Evolutionary conservation across 345 rosid species (phyloP), one percentile per base, ranked within the genome.

Genomic region (Gossypium thurberi): DNA sequence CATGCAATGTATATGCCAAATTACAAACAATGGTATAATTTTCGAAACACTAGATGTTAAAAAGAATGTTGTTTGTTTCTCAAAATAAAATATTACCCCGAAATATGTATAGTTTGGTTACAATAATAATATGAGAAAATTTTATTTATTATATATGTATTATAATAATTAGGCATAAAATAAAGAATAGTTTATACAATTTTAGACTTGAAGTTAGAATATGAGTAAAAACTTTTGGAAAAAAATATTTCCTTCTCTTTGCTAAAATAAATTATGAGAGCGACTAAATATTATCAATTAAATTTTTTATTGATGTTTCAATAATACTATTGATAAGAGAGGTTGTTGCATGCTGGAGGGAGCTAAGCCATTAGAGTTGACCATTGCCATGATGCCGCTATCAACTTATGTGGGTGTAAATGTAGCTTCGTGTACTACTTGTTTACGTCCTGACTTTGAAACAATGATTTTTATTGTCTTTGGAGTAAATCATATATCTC

Each of bases 401-500:
- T 91, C 97, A 1, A 98, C 94, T 84, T 88, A 98, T 1, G 99
- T 90, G 48, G 97, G 96, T 44, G 96, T 92, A 61, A 95, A 95
- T 0, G 92, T 94, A 94, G 80, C 63, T 89, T 84, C 2, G 95
- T 85, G 79, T 94, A 92, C 63, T 89, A 65, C 77, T 92, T 80
- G 68, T 94, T 90, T 18, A 90, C 76, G 64, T 92, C 96, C 28
- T 77, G 86, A 82, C 67, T 85, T 85, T 1, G 92, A 74, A 63
- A 87, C 94, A 40, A 94, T 88, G 55, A 86, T 69, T 82, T 92
- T 87, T 92, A 98, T 79, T 94, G 94, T 26, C 96, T 97, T 26
- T 95, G 98, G 65, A 92, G 96, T 70, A 92, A 8, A 95, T 92
- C 99, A 95, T 92, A 95, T 92, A 82, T 92, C 99, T 37, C 99